phyloP scores from a whole-genome alignment of 441 rosid genomes.

The Brassica hybrid region DNA sequence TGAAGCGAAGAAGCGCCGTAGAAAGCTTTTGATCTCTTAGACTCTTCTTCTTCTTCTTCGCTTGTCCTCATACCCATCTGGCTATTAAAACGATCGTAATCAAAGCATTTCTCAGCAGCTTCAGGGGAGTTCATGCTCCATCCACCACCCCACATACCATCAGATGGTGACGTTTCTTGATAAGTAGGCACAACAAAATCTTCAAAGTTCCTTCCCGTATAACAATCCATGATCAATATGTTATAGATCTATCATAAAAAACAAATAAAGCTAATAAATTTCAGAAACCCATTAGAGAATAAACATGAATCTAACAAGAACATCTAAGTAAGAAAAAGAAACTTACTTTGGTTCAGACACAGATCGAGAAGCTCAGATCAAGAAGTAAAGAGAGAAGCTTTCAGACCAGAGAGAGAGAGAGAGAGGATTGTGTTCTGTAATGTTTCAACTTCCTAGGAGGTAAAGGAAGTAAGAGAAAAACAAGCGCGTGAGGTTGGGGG shows the following conservation, averaged over 20 bases:
- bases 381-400: neutral
- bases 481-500: conserved; percentile 32
- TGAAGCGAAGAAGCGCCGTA: conserved; percentile 45
- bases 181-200: conserved; percentile 63
- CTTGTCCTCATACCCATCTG: conserved; percentile 44
- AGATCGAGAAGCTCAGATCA: neutral
- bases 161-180: conserved; percentile 51
- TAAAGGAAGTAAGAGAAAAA: neutral
- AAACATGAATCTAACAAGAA: neutral
- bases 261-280: conserved; percentile 2
- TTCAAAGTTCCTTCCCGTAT: conserved; percentile 46
- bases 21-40: conserved; percentile 35
- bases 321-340: neutral
- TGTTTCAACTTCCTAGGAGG: no score
- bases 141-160: conserved; percentile 59
- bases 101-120: conserved; percentile 47
- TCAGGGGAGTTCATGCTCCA: conserved; percentile 55
- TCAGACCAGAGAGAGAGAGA: neutral
- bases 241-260: conserved; percentile 14
- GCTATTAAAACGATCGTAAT: conserved; percentile 36
- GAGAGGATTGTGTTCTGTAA: neutral
- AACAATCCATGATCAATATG: conserved; percentile 61
- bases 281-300: conserved; percentile 22
- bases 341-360: neutral
- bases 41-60: conserved; percentile 42